A percentile compares a stretch with the other conserved stretches of the same genome.
These are phyloP conservation scores for Leptographium procerum DNA, from an alignment of 2,329 filamentous ascomycete species.

Conservation along the genomic window DNA sequence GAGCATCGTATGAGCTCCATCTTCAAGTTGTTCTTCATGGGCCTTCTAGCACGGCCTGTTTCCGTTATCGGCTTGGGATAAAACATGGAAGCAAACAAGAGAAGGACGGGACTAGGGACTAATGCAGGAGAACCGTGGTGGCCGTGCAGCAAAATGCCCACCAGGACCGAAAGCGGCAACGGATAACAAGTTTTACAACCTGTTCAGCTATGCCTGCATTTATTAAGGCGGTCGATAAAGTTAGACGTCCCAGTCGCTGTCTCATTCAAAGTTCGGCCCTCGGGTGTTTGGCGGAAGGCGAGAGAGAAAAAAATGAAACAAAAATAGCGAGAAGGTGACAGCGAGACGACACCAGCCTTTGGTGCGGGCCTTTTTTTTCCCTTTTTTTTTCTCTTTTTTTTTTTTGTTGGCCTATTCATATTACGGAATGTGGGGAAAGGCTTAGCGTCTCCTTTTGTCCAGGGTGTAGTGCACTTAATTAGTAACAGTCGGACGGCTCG, in stretches of 20 bases:
- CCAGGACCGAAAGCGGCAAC: neutral
- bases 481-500: neutral
- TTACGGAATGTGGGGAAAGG: neutral
- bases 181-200: neutral
- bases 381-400: neutral
- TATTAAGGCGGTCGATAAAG: too few relatives aligned
- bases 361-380: neutral
- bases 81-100: neutral
- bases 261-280: neutral
- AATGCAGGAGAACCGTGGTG: neutral
- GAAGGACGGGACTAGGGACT: neutral
- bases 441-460: neutral
- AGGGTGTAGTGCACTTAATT: neutral
- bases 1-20: too few relatives aligned
- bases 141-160: neutral
- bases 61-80: neutral
- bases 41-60: neutral
- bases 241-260: neutral
- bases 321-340: neutral
- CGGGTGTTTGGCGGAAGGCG: neutral
- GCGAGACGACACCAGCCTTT: neutral
- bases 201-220: neutral
- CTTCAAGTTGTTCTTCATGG: neutral
- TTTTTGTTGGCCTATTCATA: neutral
- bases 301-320: neutral